These are phyloP conservation scores for Schizosaccharomyces pombe DNA, from an alignment of 805 yeast genomes.

Conservation along the genomic window DNA sequence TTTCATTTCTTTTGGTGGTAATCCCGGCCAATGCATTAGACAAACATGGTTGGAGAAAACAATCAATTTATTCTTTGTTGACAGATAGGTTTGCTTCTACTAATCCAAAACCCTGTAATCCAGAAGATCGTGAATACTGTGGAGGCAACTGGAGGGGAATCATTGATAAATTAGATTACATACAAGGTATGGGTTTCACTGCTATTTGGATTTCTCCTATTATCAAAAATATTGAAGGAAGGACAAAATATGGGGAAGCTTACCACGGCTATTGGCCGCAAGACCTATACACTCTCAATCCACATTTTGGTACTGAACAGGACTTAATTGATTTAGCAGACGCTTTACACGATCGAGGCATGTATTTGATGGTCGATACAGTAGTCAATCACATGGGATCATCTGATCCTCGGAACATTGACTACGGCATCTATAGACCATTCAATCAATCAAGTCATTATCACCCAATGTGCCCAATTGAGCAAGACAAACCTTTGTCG, in stretches of 20 bases:
- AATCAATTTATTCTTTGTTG: constrained; percentile 5
- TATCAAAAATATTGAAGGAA: constrained; percentile 4
- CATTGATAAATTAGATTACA: constrained; percentile 5
- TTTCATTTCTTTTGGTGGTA: neutral
- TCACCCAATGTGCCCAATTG: constrained; percentile 4
- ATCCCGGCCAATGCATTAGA: neutral
- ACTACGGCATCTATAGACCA: neutral
- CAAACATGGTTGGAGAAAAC: constrained; percentile 3
- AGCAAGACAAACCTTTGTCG: constrained; percentile 3
- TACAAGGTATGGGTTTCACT: constrained; percentile 6
- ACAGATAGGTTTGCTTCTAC: constrained; percentile 7
- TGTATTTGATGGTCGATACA: constrained; percentile 7
- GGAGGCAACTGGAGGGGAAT: constrained; percentile 7
- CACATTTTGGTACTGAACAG: constrained; percentile 4
- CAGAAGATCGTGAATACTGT: constrained; percentile 4
- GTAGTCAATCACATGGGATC: constrained; percentile 5
- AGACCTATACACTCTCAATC: neutral
- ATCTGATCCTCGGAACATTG: neutral
- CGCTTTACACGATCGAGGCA: constrained; percentile 6
- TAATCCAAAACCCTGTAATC: constrained; percentile 2
- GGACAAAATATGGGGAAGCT: constrained; percentile 5
- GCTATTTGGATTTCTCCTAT: constrained; percentile 7
- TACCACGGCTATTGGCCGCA: constrained; percentile 6
- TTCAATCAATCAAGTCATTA: constrained; percentile 3
- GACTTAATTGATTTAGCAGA: constrained; percentile 3